Conservation (phyloP, 345 rosid genomes). For the Syzygium jambos region DNA sequence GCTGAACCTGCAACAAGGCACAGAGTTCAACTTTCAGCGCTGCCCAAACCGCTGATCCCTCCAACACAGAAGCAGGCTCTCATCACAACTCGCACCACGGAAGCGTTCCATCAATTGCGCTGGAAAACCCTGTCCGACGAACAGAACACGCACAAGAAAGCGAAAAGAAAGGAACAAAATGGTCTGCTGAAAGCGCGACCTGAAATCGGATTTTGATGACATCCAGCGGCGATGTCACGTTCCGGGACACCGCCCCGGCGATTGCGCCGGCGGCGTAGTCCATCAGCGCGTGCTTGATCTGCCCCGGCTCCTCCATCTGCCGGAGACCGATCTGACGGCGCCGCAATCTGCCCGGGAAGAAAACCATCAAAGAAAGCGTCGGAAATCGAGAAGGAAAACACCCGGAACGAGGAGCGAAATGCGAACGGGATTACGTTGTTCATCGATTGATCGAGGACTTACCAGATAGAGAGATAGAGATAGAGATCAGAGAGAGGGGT, state of each 20-base stretch:
- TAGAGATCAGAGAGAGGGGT: not conserved
- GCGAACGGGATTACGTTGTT: not conserved
- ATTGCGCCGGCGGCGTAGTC: constrained; percentile 73
- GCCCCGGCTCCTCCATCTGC: constrained; percentile 54
- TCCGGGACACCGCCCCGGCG: constrained; percentile 76
- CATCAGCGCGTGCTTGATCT: constrained; percentile 57
- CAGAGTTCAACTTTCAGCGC: not conserved
- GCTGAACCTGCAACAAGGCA: constrained; percentile 59
- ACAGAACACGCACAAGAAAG: not conserved
- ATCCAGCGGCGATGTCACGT: constrained; percentile 95
- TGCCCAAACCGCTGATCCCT: not conserved
- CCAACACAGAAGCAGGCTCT: not conserved
- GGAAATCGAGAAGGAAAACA: not conserved
- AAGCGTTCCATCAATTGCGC: not conserved
- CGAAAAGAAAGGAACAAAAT: not conserved
- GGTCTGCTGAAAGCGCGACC: constrained; percentile 34
- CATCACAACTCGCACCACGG: not conserved
- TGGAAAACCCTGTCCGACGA: not conserved
- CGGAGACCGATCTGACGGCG: not conserved
- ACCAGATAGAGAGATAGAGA: not conserved
- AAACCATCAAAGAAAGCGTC: not conserved
- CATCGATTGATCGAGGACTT: not conserved
- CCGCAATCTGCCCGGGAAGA: not conserved
- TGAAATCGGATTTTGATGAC: constrained; percentile 97
- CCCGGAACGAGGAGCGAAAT: not conserved